Evolutionary conservation across 208 protist species (phyloP), one percentile per base, ranked within the genome.

Genomic region (Jaenimonas drosophilae): DNA sequence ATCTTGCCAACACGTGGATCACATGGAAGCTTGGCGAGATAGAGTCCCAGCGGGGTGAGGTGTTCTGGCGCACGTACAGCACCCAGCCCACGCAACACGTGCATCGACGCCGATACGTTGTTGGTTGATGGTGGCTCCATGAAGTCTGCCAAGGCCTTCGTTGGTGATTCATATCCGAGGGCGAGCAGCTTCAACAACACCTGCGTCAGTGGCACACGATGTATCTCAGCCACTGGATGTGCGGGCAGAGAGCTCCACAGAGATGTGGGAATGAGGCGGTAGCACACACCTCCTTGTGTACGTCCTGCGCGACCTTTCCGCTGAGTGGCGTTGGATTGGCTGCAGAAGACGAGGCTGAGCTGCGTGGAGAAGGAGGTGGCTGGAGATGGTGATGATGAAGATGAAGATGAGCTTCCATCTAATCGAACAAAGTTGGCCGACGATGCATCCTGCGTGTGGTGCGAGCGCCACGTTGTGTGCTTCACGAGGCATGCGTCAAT

Each of bases 241-340:
- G 59, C 62, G 11, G 65, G 60, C 49, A 95, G 53, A 16, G 63
- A 60, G 29, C 70, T 64, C 67, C 72, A 88, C 25, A 72, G 36
- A 7, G 42, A 57, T 11, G 69, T 60, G 0, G 96, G 95, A 65
- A 98, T 99, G 24, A 99, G 73, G 12, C 97, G 74, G 77, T 98
- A 99, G 65, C 94, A 98, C 48, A 98, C 96, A 20, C 98, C 98
- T 4, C 96, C 89, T 34, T 83, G 62, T 16, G 97, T 99, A 44
- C 98, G 78, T 20, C 98, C 99, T 2, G 98, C 98, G 58, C 99
- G 90, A 31, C 99, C 99, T 17, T 96, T 96, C 11, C 99, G 83
- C 86, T 99, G 99, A 21, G 98, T 93, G 12, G 96, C 96, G 41
- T 83, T 90, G 0, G 97, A 96, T 53, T 94, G 74, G 29, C 97